Conservation (phyloP, 345 rosid species). For the Aquilaria sinensis region DNA sequence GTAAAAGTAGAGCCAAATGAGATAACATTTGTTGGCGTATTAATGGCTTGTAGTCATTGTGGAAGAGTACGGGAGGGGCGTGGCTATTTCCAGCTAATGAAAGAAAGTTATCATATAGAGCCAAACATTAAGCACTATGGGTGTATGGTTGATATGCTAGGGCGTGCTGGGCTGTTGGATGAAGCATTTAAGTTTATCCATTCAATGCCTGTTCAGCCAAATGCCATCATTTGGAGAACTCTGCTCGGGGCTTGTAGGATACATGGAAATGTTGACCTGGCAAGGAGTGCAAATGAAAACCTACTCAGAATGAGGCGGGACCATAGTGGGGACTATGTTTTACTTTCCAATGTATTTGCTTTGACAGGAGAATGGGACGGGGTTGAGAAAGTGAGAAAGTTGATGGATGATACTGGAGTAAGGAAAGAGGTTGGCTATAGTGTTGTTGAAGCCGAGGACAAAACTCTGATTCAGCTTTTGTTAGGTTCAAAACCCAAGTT, state of each 20-base stretch:
- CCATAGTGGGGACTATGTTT: slow-evolving; percentile 27
- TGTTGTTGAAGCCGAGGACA: too few relatives aligned
- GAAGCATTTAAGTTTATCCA: slow-evolving; percentile 18
- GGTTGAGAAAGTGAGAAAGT: too few relatives aligned
- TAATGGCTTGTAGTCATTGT: slow-evolving; percentile 40
- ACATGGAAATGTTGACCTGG: slow-evolving; percentile 8
- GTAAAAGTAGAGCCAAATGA: slow-evolving; percentile 22
- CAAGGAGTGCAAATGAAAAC: slow-evolving; percentile 23
- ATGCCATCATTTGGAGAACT: too few relatives aligned
- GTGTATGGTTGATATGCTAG: slow-evolving; percentile 30
- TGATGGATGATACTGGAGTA: too few relatives aligned
- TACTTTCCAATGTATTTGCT: slow-evolving; percentile 21
- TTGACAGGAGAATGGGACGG: too few relatives aligned
- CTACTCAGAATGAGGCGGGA: slow-evolving; percentile 22
- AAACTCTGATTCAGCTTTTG: too few relatives aligned
- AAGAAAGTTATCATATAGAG: slow-evolving; percentile 25
- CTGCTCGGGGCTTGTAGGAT: too few relatives aligned
- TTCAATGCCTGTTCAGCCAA: too few relatives aligned
- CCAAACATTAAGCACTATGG: slow-evolving; percentile 38
- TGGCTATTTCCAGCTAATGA: slow-evolving; percentile 24
- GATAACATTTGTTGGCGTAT: slow-evolving; percentile 37
- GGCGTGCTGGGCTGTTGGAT: slow-evolving; percentile 29
- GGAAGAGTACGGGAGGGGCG: slow-evolving; percentile 35
- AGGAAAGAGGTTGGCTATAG: too few relatives aligned
- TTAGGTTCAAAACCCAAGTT: too few relatives aligned